phyloP scores from a whole-genome alignment of 768 basidiomycete species.

The Trametes villosa region DNA sequence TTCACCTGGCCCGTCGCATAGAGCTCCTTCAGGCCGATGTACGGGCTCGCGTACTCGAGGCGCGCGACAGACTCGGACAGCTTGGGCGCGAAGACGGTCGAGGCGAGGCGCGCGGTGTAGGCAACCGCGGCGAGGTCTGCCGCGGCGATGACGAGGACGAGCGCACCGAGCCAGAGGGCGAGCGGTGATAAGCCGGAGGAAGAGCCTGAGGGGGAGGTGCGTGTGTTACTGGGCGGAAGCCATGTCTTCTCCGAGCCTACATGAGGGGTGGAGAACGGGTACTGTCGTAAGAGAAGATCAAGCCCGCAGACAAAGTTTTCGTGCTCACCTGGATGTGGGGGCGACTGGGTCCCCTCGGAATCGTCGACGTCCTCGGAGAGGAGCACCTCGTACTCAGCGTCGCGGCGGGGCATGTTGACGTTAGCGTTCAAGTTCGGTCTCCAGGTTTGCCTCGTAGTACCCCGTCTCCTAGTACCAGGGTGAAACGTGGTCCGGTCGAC shows the following conservation, averaged over 20 bases:
- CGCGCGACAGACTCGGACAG: slow-evolving; percentile 1
- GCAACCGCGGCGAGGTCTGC: slow-evolving; percentile 8
- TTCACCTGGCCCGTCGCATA: slow-evolving; percentile 9
- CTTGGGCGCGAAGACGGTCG: slow-evolving; percentile 11
- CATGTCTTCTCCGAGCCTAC: neutral
- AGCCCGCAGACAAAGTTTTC: neutral
- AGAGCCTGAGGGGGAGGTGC: neutral
- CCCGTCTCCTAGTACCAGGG: too few species aligned
- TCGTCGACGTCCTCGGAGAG: neutral
- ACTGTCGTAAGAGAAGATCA: neutral
- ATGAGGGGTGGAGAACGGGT: neutral
- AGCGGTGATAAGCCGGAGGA: too few species aligned
- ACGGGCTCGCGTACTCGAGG: slow-evolving; percentile 18
- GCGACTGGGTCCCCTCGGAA: neutral
- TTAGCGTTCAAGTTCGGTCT: neutral
- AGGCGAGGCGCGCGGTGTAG: slow-evolving; percentile 9
- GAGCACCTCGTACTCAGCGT: slow-evolving; percentile 14
- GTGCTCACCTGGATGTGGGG: neutral
- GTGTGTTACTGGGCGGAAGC: neutral
- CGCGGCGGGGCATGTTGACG: neutral
- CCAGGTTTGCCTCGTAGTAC: too few species aligned
- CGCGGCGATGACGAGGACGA: slow-evolving; percentile 6
- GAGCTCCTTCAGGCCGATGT: slow-evolving; percentile 18
- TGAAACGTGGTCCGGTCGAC: too few species aligned
- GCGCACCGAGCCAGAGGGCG: slow-evolving; percentile 5